A percentile compares a stretch with the other conserved stretches of the same genome.
These are phyloP conservation scores for Neurospora discreta DNA, from an alignment of 495 filamentous ascomycete species.

Conservation along the genomic window DNA sequence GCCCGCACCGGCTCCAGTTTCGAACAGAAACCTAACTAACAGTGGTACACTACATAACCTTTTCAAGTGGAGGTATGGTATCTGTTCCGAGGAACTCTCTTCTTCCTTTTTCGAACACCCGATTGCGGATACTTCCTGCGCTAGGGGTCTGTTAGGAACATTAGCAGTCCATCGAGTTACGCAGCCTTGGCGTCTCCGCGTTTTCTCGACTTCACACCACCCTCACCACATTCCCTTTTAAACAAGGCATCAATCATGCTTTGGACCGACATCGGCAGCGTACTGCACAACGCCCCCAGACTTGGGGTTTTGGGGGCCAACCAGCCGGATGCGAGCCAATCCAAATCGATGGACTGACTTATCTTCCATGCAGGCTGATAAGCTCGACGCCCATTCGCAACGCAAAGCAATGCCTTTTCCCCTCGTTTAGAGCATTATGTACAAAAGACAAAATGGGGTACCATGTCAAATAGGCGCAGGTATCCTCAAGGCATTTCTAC, in stretches of 20 bases:
- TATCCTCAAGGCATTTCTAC: neutral
- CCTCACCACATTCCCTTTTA: neutral
- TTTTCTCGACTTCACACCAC: neutral
- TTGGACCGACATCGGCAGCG: neutral
- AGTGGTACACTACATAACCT: neutral
- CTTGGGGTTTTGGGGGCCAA: neutral
- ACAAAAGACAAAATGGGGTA: neutral
- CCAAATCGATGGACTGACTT: neutral
- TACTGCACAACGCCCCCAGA: neutral
- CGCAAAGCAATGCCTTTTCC: neutral
- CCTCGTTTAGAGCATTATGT: neutral
- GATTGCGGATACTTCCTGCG: neutral
- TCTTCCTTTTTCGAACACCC: neutral
- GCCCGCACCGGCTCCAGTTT: neutral
- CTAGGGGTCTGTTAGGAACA: neutral
- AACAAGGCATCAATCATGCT: neutral
- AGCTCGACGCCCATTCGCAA: neutral
- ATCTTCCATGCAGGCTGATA: neutral
- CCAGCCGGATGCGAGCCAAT: neutral
- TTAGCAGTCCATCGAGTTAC: neutral
- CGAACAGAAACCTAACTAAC: neutral
- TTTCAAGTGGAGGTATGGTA: neutral
- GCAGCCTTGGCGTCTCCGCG: neutral
- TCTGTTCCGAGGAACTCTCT: neutral
- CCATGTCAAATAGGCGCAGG: neutral